Evolutionary conservation across 495 filamentous ascomycete species (phyloP).

Genomic region (Penicillium tannophilum): DNA sequence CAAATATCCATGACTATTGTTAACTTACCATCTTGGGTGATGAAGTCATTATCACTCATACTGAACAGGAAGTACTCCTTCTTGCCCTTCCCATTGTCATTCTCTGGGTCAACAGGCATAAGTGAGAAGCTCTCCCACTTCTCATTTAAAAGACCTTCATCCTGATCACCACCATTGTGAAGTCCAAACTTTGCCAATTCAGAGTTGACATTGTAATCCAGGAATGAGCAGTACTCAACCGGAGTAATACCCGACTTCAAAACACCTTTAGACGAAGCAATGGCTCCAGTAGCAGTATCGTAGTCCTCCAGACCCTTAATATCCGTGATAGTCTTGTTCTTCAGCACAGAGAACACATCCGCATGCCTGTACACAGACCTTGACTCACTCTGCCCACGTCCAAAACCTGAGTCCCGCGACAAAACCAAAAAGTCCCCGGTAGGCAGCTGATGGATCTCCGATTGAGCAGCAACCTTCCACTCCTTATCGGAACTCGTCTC

Average conservation of each 20-base stretch:
- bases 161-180: slow-evolving; percentile 65
- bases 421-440: slow-evolving; percentile 69
- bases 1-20: too few species aligned
- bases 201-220: slow-evolving; percentile 72
- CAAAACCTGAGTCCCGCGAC: slow-evolving; percentile 64
- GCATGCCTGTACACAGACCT: slow-evolving; percentile 69
- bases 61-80: slow-evolving; percentile 71
- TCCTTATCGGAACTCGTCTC: slow-evolving; percentile 31
- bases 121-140: slow-evolving; percentile 79
- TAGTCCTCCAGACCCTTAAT: slow-evolving; percentile 56
- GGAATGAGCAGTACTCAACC: slow-evolving; percentile 67
- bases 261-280: slow-evolving; percentile 55
- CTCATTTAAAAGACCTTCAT: slow-evolving; percentile 65
- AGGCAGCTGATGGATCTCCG: slow-evolving; percentile 69
- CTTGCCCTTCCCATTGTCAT: slow-evolving; percentile 17
- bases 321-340: slow-evolving; percentile 55
- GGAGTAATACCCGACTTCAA: slow-evolving; percentile 60
- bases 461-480: slow-evolving; percentile 63
- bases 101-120: slow-evolving; percentile 57
- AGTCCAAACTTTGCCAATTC: slow-evolving; percentile 69
- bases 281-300: slow-evolving; percentile 52
- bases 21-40: slow-evolving; percentile 69
- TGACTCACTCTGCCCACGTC: slow-evolving; percentile 56
- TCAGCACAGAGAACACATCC: slow-evolving; percentile 69
- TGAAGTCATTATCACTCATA: slow-evolving; percentile 78